Base-by-base conservation (phyloP, 257 asterid species). In the Haberlea rhodopensis region DNA sequence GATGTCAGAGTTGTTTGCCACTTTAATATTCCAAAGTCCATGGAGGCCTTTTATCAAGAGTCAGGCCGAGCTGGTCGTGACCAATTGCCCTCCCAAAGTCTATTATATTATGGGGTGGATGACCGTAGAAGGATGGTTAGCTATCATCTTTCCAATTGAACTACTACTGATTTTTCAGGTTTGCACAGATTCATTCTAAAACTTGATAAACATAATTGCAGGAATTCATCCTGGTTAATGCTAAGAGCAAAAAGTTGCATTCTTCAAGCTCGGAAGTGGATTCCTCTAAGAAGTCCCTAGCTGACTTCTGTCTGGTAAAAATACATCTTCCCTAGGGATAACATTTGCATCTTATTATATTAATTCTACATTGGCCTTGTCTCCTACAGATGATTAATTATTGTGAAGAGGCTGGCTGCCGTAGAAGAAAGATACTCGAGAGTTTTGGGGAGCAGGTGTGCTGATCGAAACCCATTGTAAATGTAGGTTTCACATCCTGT, bases 61-160 rank as follows among this genome's bases (percentile, higher is more conserved):
- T 89, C 98, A 6, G 98, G 98, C 53, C 88, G 98, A 78, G 97
- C 97, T 78, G 98, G 98, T 29, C 98, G 98, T 66, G 97, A 92
- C 77, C 97, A 85, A 75, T 76, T 87, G 87, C 91, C 97, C 72
- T 85, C 98, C 71, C 86, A 71, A 74, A 92, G 97, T 75, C 75
- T 92, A 46, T 77, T 92, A 81, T 92, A 92, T 77, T 92, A 87
- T 71, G 98, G 98, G 72, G 71, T 82, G 79, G 87, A 89, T 66
- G 98, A 92, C 78, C 80, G 88, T 59, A 85, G 78, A 75, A 92
- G 57, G 81, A 92, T 92, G 97, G 98, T 91, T 71, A 60, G 71
- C 64, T 66, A 32, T 68, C 54, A 48, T 63, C 52, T 72, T 59
- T 61, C 45, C 59, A 5, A 21, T 66, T 16, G 45, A 57, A 67